Percentiles rank a stretch among this genome's conserved stretches.
Evolutionary conservation across 495 filamentous ascomycete species (phyloP).

Genomic region (Friedmanniomyces simplex): DNA sequence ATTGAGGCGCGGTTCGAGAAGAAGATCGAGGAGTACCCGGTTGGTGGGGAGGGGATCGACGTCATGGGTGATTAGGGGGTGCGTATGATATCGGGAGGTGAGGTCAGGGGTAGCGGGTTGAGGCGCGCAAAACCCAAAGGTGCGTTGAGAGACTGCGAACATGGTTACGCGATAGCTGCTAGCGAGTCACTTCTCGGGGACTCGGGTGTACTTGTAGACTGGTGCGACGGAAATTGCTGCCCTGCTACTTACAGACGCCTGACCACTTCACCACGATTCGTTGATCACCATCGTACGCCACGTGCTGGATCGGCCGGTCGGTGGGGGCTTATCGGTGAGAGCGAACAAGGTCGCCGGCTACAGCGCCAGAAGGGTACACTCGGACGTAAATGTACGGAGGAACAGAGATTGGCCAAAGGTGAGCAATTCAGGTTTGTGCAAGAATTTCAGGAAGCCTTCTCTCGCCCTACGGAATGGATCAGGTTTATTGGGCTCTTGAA

Average conservation of each 20-base stretch:
- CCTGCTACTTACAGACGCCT: too few species aligned
- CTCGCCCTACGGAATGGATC: constrained; percentile 53
- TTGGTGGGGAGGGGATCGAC: constrained; percentile 14
- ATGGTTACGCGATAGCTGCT: neutral
- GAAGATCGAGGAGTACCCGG: constrained; percentile 60
- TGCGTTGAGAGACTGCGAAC: neutral
- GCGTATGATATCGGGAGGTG: too few species aligned
- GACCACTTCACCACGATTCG: too few species aligned
- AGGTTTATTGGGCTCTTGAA: constrained; percentile 65
- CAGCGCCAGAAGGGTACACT: too few species aligned
- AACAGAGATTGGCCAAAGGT: constrained; percentile 49
- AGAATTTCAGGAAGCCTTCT: constrained; percentile 77
- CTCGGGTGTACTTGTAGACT: constrained; percentile 2
- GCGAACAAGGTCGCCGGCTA: too few species aligned
- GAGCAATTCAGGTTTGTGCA: constrained; percentile 69
- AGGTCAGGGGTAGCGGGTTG: neutral
- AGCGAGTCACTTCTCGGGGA: neutral
- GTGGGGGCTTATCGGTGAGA: too few species aligned
- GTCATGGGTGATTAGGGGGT: constrained; percentile 13
- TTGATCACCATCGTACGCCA: too few species aligned
- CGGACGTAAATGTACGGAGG: too few species aligned
- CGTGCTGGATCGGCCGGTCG: too few species aligned
- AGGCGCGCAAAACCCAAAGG: neutral
- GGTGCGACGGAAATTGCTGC: neutral
- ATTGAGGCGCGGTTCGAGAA: constrained; percentile 97